Percentiles rank a stretch among this genome's conserved stretches.
Conservation (phyloP, 148 eudicot species). For the Amaranthus hypochondriacus region DNA sequence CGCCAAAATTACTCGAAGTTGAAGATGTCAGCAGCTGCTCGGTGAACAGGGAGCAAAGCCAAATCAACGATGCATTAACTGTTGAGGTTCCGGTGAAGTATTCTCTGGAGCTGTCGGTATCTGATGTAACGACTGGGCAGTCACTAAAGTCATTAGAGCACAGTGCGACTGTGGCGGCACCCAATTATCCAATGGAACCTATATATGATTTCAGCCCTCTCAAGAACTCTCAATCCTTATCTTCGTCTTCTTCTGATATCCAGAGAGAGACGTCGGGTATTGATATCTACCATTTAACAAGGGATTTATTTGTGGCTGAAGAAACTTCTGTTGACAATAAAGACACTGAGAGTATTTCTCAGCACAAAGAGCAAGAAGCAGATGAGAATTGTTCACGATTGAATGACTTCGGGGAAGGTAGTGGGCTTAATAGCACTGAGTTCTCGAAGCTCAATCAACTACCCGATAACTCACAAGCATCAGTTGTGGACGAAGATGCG, state of each 20-base stretch:
- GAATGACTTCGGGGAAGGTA: constrained; percentile 12
- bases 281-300: constrained; percentile 24
- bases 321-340: constrained; percentile 14
- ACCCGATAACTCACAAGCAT: constrained; percentile 2
- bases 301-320: constrained; percentile 20
- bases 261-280: constrained; percentile 29
- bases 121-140: constrained; percentile 14
- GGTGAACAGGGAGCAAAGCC: constrained; percentile 17
- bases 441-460: constrained; percentile 1
- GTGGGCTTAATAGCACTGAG: neutral
- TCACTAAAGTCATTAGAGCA: constrained; percentile 10
- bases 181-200: constrained; percentile 23
- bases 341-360: constrained; percentile 1
- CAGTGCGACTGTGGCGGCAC: constrained; percentile 12
- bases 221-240: constrained; percentile 17
- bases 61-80: constrained; percentile 12
- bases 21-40: constrained; percentile 21
- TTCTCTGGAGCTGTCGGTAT: constrained; percentile 14
- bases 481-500: constrained; percentile 10
- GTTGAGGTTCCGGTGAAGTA: constrained; percentile 6
- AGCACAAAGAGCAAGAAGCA: neutral
- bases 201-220: constrained; percentile 39
- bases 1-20: constrained; percentile 17
- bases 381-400: neutral
- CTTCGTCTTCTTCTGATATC: constrained; percentile 28